Conservation (phyloP, 148 eudicot genomes). For the Heliamphora exappendiculata region DNA sequence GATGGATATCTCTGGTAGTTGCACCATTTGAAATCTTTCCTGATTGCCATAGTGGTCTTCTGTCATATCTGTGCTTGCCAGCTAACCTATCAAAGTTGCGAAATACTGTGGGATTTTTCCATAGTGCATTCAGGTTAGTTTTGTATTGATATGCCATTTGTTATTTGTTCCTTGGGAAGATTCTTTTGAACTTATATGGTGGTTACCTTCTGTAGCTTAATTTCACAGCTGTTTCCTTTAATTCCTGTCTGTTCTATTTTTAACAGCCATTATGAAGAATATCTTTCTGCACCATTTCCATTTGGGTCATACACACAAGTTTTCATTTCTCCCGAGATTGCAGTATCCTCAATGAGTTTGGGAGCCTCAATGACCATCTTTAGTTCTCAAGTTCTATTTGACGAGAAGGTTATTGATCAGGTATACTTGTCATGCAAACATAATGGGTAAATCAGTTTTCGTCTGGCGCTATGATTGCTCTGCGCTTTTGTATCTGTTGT, state of each 20-base stretch:
- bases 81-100: conserved; percentile 51
- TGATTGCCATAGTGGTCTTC: conserved; percentile 52
- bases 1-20: conserved; percentile 84
- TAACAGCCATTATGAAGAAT: conserved; percentile 81
- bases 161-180: background rate
- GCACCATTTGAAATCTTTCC: conserved; percentile 89
- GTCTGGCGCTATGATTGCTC: background rate
- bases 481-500: background rate
- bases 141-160: background rate
- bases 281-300: conserved; percentile 73
- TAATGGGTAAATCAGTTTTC: conserved; percentile 1
- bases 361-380: conserved; percentile 86
- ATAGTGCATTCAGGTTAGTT: conserved; percentile 78
- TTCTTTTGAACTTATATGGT: background rate
- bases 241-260: conserved; percentile 12
- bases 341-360: conserved; percentile 58
- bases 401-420: conserved; percentile 93
- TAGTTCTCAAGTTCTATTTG: conserved; percentile 74
- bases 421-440: conserved; percentile 28
- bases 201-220: background rate
- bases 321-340: conserved; percentile 84
- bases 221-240: background rate
- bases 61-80: conserved; percentile 78
- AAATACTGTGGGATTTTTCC: conserved; percentile 65
- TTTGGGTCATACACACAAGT: conserved; percentile 95